Percentiles rank a stretch among this genome's conserved stretches.
Evolutionary conservation across 2,329 filamentous ascomycete genomes (phyloP).

Genomic region (Clonostachys chloroleuca): DNA sequence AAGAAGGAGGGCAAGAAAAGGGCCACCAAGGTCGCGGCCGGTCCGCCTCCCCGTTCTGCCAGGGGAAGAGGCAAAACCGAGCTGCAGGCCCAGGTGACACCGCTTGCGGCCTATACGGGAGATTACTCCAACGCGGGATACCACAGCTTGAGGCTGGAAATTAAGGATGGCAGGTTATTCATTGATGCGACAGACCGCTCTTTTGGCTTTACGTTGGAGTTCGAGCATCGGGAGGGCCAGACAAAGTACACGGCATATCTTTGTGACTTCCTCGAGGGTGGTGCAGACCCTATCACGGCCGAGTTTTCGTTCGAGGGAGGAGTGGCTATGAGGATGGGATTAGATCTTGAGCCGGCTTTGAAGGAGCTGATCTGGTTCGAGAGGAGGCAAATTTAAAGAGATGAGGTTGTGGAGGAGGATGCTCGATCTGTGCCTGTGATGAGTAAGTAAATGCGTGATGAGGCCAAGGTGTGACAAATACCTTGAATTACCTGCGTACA

Average conservation of each 20-base stretch:
- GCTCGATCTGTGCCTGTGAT: no score
- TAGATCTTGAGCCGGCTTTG: neutral
- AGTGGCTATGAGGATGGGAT: slow-evolving; percentile 2
- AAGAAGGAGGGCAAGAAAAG: neutral
- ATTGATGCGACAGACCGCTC: no score
- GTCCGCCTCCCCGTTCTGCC: neutral
- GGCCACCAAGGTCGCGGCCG: neutral
- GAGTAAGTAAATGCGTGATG: no score
- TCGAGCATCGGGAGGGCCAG: no score
- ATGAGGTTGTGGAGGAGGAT: no score
- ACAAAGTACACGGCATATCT: no score
- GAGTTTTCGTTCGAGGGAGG: slow-evolving; percentile 3
- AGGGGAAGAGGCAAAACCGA: neutral
- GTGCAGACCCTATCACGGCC: neutral
- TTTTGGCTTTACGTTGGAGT: no score
- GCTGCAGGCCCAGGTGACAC: neutral
- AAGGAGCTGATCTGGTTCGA: no score
- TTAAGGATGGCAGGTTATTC: slow-evolving; percentile 1
- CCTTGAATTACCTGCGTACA: no score
- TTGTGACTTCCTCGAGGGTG: slow-evolving; percentile 6
- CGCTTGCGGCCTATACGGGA: slow-evolving; percentile 10
- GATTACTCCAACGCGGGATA: slow-evolving; percentile 17
- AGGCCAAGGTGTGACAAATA: no score
- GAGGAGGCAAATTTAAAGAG: no score
- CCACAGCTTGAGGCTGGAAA: slow-evolving; percentile 10